Base-by-base conservation (phyloP, 305 asterid species). In the Fraxinus baroniana region DNA sequence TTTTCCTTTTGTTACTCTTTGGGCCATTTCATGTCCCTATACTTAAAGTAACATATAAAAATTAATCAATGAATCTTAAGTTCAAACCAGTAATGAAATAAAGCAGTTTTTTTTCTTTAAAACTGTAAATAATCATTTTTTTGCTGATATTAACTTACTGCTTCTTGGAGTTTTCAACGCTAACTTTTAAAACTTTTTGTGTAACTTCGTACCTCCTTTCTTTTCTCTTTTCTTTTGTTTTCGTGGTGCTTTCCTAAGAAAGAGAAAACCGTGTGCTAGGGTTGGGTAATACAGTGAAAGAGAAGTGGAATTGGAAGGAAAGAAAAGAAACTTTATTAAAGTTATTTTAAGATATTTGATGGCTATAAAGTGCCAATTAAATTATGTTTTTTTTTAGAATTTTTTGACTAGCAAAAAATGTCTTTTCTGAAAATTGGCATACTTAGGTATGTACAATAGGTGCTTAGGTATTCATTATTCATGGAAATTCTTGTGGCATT, bases 1-100 rank as follows among this genome's bases (percentile, higher is more conserved):
- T 86, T 84, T 88, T 82, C 70, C 70, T 20, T 18, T 60, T 60
- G 30, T 60, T 8, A 18, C 70, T 20, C 30, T 60, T 20, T 52
- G 64, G 64, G 64, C 64, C 30, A 60, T 60, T 7, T 20, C 70
- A 60, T 60, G 70, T 20, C 70, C 70, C 30, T 6, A 22, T 18
- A 18, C 12, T 4, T 7, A 60, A 7, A 6, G 70, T 60, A 60
- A 60, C 70, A 18, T 20, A 22, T 60, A 28, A 60, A 60, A 60
- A 20, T 60, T 60, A 60, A 20, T 13, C 57, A 0, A 3, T 15
- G 57, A 46, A 46, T 46, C 6, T 46, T 46, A 46, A 46, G 57
- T 46, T 46, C 18, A 46, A 15, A 13, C 17, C 18, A 41, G 57
- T 13, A 46, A 46, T 46, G 57, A 46, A 46, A 46, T 46, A 13